Conservation (phyloP, 331 rosid genomes). For the Quercus phellos region DNA sequence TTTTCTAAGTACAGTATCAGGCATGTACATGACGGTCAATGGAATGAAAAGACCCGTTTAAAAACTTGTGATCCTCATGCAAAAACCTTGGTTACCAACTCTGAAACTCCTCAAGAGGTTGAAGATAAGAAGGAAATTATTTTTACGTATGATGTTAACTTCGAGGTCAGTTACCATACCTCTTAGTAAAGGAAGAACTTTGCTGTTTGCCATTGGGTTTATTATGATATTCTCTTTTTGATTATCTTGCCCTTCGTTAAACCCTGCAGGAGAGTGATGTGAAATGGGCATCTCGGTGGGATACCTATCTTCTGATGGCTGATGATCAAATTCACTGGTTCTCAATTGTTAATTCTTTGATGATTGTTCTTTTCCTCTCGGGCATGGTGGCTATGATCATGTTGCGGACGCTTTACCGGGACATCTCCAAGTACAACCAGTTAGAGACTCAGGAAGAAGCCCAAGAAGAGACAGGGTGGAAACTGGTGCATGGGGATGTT, state of each 20-base stretch:
- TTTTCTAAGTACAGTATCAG: slow-evolving; percentile 52
- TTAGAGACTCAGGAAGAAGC: slow-evolving; percentile 94
- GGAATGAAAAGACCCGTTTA: slow-evolving; percentile 57
- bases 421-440: slow-evolving; percentile 92
- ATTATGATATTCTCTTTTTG: slow-evolving; percentile 7
- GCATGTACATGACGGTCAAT: slow-evolving; percentile 77
- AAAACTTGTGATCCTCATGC: slow-evolving; percentile 93
- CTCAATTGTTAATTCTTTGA: slow-evolving; percentile 78
- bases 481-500: slow-evolving; percentile 89
- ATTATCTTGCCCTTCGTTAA: slow-evolving; percentile 7
- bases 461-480: slow-evolving; percentile 98
- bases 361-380: slow-evolving; percentile 91
- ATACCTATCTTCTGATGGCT: slow-evolving; percentile 91
- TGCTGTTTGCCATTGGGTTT: slow-evolving; percentile 2
- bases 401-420: slow-evolving; percentile 95
- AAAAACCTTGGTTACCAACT: slow-evolving; percentile 49
- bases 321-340: slow-evolving; percentile 99
- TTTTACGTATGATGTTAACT: slow-evolving; percentile 88
- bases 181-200: background rate
- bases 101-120: slow-evolving; percentile 86
- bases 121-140: slow-evolving; percentile 82
- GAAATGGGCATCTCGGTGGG: slow-evolving; percentile 99
- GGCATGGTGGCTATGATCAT: slow-evolving; percentile 99
- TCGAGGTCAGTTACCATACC: slow-evolving; percentile 50
- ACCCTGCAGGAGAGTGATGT: slow-evolving; percentile 72